Conservation (phyloP, 305 asterid genomes). For the Fraxinus nigra region DNA sequence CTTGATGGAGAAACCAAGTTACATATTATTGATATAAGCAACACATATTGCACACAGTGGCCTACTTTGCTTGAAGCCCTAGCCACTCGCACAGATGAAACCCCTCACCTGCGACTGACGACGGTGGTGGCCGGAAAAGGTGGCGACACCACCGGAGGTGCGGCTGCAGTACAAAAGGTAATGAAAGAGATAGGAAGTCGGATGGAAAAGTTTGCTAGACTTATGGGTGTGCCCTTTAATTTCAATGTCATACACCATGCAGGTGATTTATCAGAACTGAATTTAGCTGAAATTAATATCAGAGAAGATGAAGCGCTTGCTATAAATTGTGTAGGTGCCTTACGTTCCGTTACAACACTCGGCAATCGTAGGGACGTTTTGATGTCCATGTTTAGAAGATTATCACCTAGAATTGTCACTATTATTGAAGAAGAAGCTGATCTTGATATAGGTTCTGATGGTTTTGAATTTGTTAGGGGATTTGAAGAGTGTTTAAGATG, state of each 20-base stretch:
- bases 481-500: conserved; percentile 80
- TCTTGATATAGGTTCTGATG: conserved; percentile 62
- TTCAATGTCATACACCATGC: conserved; percentile 61
- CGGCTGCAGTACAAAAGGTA: conserved; percentile 53
- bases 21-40: conserved; percentile 78
- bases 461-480: conserved; percentile 59
- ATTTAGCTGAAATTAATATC: conserved; percentile 44
- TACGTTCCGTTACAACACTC: conserved; percentile 54
- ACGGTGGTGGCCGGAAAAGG: conserved; percentile 46
- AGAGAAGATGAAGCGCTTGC: conserved; percentile 78
- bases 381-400: conserved; percentile 48
- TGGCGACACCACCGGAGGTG: conserved; percentile 23
- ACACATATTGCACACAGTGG: conserved; percentile 98
- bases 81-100: conserved; percentile 79
- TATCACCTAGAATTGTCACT: conserved; percentile 70
- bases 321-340: conserved; percentile 66
- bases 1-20: conserved; percentile 69
- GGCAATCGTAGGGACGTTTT: conserved; percentile 53
- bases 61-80: conserved; percentile 91
- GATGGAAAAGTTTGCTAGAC: conserved; percentile 91
- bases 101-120: conserved; percentile 80
- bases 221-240: conserved; percentile 91
- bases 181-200: conserved; percentile 80
- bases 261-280: conserved; percentile 74
- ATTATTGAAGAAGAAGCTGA: conserved; percentile 94